Conservation (phyloP, 2,329 filamentous ascomycete species). For the Sporothrix brunneoviolacea region DNA sequence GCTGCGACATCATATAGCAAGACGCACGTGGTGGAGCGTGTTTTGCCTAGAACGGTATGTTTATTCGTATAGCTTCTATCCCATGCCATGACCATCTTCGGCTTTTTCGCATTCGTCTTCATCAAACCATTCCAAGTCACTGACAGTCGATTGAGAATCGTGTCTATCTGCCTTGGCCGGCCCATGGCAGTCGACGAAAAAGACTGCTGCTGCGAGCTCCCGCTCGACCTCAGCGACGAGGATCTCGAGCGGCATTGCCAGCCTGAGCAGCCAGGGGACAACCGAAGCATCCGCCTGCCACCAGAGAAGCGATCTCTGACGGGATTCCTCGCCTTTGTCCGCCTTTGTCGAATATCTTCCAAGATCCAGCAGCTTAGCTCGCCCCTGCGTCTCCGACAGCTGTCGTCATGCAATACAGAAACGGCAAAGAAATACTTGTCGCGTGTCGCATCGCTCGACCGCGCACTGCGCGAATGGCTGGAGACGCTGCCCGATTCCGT, state of each 20-base stretch:
- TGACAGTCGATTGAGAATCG: too few species aligned
- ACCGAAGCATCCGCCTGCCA: neutral
- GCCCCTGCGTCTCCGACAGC: conserved; percentile 16
- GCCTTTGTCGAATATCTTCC: conserved; percentile 23
- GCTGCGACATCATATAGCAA: conserved; percentile 20
- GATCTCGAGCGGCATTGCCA: conserved; percentile 19
- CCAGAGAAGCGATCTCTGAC: conserved; percentile 12
- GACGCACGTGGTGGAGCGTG: conserved; percentile 26
- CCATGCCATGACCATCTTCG: neutral
- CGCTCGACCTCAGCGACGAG: conserved; percentile 22
- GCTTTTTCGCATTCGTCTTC: too few species aligned
- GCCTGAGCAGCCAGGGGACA: too few species aligned
- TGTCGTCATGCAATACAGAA: conserved; percentile 3
- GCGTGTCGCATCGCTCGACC: conserved; percentile 16
- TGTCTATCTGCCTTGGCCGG: conserved; percentile 25
- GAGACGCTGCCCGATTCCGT: conserved; percentile 21
- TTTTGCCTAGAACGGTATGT: conserved; percentile 24
- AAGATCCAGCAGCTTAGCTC: conserved; percentile 22
- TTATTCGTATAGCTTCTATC: neutral
- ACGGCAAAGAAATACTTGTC: conserved; percentile 9
- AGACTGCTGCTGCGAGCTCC: conserved; percentile 25
- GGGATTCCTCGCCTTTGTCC: conserved; percentile 24
- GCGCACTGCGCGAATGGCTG: conserved; percentile 19
- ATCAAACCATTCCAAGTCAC: too few species aligned
- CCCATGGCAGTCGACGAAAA: conserved; percentile 24